Evolutionary conservation across 345 rosid genomes (phyloP).

Genomic region (Camelina laxa): DNA sequence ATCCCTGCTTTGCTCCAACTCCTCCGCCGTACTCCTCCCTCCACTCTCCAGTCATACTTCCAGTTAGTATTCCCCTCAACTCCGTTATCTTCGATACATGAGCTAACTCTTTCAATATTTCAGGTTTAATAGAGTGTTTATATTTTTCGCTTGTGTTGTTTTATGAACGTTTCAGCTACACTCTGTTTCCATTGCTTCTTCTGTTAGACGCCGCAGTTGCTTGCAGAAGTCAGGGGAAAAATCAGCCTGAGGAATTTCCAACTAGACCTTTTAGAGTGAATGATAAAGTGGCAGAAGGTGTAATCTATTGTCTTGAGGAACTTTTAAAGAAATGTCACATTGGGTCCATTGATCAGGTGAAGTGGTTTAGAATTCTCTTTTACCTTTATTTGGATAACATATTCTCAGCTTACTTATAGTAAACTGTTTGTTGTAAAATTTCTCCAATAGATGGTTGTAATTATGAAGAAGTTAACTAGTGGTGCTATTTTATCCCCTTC

Average conservation of each 20-base stretch:
- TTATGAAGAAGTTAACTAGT: conserved; percentile 72
- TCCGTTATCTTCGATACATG: too few species aligned
- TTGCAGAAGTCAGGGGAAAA: conserved; percentile 52
- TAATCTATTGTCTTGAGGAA: conserved; percentile 77
- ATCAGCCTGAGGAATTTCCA: conserved; percentile 29
- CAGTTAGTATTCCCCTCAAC: conserved; percentile 50
- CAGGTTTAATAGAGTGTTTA: background rate
- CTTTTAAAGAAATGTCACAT: conserved; percentile 70
- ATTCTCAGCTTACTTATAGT: conserved; percentile 5
- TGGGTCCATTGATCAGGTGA: conserved; percentile 78
- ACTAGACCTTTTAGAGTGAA: conserved; percentile 52
- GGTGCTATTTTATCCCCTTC: conserved; percentile 76
- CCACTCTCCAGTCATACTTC: conserved; percentile 72
- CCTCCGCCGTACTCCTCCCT: conserved; percentile 58
- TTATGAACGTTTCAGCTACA: conserved; percentile 61
- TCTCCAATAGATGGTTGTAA: conserved; percentile 67
- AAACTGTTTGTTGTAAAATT: background rate
- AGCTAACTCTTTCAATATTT: too few species aligned
- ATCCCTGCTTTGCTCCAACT: conserved; percentile 56
- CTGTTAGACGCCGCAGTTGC: conserved; percentile 74
- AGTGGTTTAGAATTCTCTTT: background rate
- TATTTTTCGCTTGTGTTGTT: background rate
- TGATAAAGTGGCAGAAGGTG: conserved; percentile 83
- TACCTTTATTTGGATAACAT: background rate
- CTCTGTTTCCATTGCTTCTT: conserved; percentile 80